Base-by-base conservation (phyloP, 2,329 filamentous ascomycete genomes). In the Diaporthe sp. region DNA sequence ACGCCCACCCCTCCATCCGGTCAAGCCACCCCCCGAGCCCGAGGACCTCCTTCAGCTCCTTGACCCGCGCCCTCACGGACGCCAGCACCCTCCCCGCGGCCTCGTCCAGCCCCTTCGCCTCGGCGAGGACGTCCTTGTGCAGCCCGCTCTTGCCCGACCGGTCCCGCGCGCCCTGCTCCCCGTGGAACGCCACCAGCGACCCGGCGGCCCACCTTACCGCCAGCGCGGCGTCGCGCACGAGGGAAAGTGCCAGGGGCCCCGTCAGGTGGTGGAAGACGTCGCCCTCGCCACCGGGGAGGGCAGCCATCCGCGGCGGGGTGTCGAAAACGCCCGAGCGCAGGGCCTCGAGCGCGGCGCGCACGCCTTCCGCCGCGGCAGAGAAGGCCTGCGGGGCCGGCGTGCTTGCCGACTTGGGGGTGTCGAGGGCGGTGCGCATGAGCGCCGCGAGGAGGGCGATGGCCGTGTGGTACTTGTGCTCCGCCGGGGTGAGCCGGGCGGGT, bases 401-500 rank as follows among this genome's bases (percentile, higher is more conserved):
- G 13, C 13, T 13, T 8, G n/a, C 51, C 34, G 31, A 78, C 49
- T 49, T 78, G 53, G 74, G 34, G 17, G 70, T 78, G 55, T 61
- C 78, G 60, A 84, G 75, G 12, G 75, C 76, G 1, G 79, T 76
- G 10, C 79, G 76, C 1, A 81, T 75, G 8, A 80, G 75, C 1
- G 80, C 78, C 9, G 84, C 82, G 2, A 90, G 84, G 9, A 88
- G 77, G 34, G 85, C 84, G 34, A 89, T 75, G 1, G 85, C 76
- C 3, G 85, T 85, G 80, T 85, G 89, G 80, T 87, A 88, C 0
- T 82, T 80, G 28, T 83, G 79, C 71, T 90, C 88, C 2, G 85
- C 79, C 0, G 80, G 57, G 0, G 88, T 90, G 39, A 88, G 83
- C 6, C 82, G 75, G 70, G 75, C 8, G 0, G 78, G 67, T 10